phyloP scores from a whole-genome alignment of 805 yeast genomes.

The Scheffersomyces lignosus region DNA sequence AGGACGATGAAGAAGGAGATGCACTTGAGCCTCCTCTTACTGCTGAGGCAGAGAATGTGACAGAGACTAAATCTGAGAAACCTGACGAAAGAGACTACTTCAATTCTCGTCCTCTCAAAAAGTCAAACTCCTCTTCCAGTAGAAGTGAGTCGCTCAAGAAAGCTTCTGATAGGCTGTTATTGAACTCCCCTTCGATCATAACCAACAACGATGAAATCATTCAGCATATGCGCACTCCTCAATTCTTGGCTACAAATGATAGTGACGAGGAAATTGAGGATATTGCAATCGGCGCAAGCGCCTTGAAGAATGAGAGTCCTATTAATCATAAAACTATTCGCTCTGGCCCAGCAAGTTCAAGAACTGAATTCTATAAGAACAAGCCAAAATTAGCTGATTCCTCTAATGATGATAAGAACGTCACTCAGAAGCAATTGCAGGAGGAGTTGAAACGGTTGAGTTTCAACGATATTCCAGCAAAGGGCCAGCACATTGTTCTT shows the following conservation, averaged over 20 bases:
- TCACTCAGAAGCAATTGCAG: constrained; percentile 37
- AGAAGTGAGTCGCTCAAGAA: not conserved
- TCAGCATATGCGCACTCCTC: constrained; percentile 35
- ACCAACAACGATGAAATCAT: constrained; percentile 37
- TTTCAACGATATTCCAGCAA: constrained; percentile 87
- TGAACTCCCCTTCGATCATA: constrained; percentile 34
- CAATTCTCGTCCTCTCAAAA: not conserved
- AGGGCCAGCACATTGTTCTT: constrained; percentile 84
- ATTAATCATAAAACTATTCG: not conserved
- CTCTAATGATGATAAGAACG: constrained; percentile 10
- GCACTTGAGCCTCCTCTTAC: constrained; percentile 2
- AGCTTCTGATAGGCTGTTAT: constrained; percentile 1
- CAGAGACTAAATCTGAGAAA: not conserved
- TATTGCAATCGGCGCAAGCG: not conserved
- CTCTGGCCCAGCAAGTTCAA: constrained; percentile 6
- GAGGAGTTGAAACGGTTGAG: constrained; percentile 42
- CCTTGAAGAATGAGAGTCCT: constrained; percentile 1
- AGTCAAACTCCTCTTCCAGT: not conserved
- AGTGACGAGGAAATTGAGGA: constrained; percentile 15
- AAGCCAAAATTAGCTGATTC: constrained; percentile 3
- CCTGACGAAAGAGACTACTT: constrained; percentile 1
- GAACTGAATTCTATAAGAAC: constrained; percentile 9
- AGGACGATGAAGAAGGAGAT: constrained; percentile 19
- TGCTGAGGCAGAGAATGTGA: constrained; percentile 1
- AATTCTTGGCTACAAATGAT: constrained; percentile 29